These are phyloP conservation scores for Daldinia vernicosa DNA, from an alignment of 495 filamentous ascomycete species.

Conservation along the genomic window DNA sequence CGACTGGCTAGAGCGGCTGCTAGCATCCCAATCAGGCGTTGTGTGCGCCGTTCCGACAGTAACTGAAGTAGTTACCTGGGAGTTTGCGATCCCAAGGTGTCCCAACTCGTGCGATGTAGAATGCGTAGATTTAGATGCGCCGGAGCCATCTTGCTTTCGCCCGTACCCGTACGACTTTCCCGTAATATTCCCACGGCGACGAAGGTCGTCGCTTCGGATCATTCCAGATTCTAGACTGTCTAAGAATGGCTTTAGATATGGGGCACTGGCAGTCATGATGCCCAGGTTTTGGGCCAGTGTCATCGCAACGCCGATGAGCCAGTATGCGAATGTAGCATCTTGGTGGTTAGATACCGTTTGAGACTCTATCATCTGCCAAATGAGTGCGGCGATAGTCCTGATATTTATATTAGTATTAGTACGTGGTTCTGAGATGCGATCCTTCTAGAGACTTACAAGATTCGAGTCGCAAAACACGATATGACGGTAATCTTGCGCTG, in stretches of 20 bases:
- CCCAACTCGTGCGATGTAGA: constrained; percentile 1
- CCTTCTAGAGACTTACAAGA: constrained; percentile 1
- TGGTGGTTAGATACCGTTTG: neutral
- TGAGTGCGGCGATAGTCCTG: constrained; percentile 1
- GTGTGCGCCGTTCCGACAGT: neutral
- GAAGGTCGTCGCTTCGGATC: constrained; percentile 52
- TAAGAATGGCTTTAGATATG: constrained; percentile 58
- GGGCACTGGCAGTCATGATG: constrained; percentile 54
- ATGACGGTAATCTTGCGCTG: constrained; percentile 4
- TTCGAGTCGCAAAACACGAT: constrained; percentile 7
- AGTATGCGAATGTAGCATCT: constrained; percentile 6
- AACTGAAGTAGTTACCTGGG: neutral
- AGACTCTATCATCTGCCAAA: constrained; percentile 6
- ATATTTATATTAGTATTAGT: neutral
- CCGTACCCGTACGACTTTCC: constrained; percentile 9
- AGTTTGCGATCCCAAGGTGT: neutral
- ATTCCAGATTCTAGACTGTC: constrained; percentile 57
- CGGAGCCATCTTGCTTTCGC: neutral
- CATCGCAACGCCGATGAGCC: constrained; percentile 1
- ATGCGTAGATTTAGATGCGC: constrained; percentile 7
- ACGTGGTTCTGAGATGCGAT: neutral
- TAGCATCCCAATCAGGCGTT: neutral
- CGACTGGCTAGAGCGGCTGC: constrained; percentile 7
- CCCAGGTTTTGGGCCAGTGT: constrained; percentile 37
- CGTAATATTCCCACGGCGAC: constrained; percentile 32